Percentiles rank a stretch among this genome's conserved stretches.
These are phyloP conservation scores for Clarireedia monteithiana DNA, from an alignment of 2,329 filamentous ascomycete species.

Conservation along the genomic window DNA sequence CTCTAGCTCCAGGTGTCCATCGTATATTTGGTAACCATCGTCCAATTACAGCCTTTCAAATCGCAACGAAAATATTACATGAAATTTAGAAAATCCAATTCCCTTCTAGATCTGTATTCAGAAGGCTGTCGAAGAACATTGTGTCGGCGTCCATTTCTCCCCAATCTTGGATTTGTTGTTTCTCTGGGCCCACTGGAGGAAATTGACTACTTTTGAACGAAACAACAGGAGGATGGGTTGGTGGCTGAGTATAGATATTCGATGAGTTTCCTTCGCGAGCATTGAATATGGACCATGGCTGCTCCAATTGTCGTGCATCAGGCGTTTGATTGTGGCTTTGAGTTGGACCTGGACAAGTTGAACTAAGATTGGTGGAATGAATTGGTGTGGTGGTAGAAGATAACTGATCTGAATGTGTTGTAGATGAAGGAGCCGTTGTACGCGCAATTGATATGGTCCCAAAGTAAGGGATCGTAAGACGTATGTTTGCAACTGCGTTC, in stretches of 20 bases:
- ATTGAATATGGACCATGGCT: not conserved
- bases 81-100: constrained; percentile 23
- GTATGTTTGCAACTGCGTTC: constrained; percentile 18
- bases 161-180: constrained; percentile 19
- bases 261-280: too few relatives aligned
- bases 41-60: not conserved
- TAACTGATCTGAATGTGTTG: not conserved
- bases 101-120: constrained; percentile 27
- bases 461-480: constrained; percentile 28
- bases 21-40: not conserved
- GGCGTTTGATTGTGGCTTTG: not conserved
- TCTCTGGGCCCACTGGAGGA: constrained; percentile 12
- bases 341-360: not conserved
- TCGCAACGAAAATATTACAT: not conserved
- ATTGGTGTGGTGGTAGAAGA: not conserved
- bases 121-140: constrained; percentile 26
- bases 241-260: too few relatives aligned
- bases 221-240: not conserved
- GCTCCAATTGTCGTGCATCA: not conserved
- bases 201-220: constrained; percentile 23
- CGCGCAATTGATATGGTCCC: constrained; percentile 25
- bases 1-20: not conserved
- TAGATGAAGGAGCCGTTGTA: not conserved
- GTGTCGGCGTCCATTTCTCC: constrained; percentile 19
- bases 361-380: not conserved